Conservation (phyloP, 2,329 filamentous ascomycete species). For the Cordyceps farinosa region DNA sequence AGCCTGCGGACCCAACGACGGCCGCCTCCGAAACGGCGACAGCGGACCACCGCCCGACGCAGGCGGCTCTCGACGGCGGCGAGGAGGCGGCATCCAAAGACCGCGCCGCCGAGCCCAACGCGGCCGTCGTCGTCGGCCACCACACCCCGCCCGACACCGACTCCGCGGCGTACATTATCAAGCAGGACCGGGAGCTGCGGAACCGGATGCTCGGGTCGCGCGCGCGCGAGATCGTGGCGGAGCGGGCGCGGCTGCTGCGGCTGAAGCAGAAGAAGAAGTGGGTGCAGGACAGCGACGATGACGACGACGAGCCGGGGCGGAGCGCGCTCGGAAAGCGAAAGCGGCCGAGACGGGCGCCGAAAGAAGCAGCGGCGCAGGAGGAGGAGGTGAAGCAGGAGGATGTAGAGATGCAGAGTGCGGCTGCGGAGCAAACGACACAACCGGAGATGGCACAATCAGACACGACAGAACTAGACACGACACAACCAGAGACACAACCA, state of each 20-base stretch:
- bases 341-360: constrained; percentile 23
- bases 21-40: constrained; percentile 8
- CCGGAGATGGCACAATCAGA: neutral
- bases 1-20: constrained; percentile 20
- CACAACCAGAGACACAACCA: neutral
- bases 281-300: constrained; percentile 30
- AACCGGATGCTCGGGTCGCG: constrained; percentile 29
- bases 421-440: neutral
- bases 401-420: neutral
- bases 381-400: constrained; percentile 6
- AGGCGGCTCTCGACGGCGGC: constrained; percentile 24
- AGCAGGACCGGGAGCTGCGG: constrained; percentile 31
- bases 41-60: constrained; percentile 7
- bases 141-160: constrained; percentile 28
- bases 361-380: neutral
- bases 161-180: constrained; percentile 23
- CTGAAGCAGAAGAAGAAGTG: constrained; percentile 17
- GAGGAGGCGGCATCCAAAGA: constrained; percentile 25
- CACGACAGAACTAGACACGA: neutral
- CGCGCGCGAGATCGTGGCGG: constrained; percentile 15
- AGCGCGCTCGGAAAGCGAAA: constrained; percentile 39
- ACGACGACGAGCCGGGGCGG: constrained; percentile 34
- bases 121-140: constrained; percentile 37
- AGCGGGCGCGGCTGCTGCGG: constrained; percentile 26
- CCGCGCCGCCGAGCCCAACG: constrained; percentile 29